Percentiles rank a stretch among this genome's conserved stretches.
Conservation (phyloP, 108 stramenopile genomes). For the Discostella pseudostelligera region DNA sequence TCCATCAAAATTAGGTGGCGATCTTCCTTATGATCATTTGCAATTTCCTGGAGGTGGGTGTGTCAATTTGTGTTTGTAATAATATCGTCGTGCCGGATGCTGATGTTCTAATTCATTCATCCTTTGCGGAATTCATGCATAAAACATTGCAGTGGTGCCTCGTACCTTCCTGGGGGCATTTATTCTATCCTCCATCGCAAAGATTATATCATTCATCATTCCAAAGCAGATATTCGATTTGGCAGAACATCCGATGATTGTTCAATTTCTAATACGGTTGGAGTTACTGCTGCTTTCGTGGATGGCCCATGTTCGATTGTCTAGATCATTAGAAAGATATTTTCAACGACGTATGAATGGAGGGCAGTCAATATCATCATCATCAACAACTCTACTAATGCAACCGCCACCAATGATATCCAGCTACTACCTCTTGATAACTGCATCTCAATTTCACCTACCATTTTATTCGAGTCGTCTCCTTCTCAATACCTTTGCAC, state of each 20-base stretch:
- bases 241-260: conserved; percentile 49
- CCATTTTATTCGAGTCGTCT: conserved; percentile 94
- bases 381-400: conserved; percentile 17
- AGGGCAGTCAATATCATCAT: conserved; percentile 6
- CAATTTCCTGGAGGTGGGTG: conserved; percentile 50
- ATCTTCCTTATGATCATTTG: conserved; percentile 74
- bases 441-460: conserved; percentile 91
- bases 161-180: conserved; percentile 77
- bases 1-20: background rate
- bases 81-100: too few relatives aligned
- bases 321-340: conserved; percentile 43
- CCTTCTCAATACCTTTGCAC: conserved; percentile 96
- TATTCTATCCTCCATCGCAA: conserved; percentile 51
- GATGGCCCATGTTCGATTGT: conserved; percentile 64
- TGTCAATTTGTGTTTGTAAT: too few relatives aligned
- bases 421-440: conserved; percentile 68
- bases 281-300: conserved; percentile 50
- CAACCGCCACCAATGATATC: conserved; percentile 14
- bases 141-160: conserved; percentile 61
- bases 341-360: conserved; percentile 6
- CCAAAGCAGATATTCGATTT: conserved; percentile 46
- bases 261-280: conserved; percentile 68
- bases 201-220: conserved; percentile 38
- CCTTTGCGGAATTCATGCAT: conserved; percentile 8
- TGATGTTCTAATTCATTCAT: background rate